Evolutionary conservation across 176 grass and related monocot genomes (phyloP), one percentile per base, ranked within the genome.

Genomic region (Oryza meyeriana): DNA sequence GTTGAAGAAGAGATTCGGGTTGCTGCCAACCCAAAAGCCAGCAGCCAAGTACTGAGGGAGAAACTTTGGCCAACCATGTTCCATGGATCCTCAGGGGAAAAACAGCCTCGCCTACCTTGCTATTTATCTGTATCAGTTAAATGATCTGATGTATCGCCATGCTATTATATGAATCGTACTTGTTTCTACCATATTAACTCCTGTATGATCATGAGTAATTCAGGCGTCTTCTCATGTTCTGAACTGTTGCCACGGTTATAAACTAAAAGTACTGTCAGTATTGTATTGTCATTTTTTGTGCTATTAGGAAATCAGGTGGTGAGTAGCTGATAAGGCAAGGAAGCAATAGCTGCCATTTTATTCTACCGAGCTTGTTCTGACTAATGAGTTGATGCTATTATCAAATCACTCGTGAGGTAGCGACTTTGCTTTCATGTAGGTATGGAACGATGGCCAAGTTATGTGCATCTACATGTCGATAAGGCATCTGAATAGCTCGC

Each of bases 1-100:
- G 20, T 75, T 98, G 81, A 98, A 98, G 86, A 98, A 91, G 81
- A 90, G 92, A 71, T 98, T 98, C 86, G 92, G 90, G 28, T 78
- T 98, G 82, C 88, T 94, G 75, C 95, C 95, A 48, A 94, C 92
- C 25, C 95, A 98, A 67, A 61, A 94, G 77, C 70, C 86, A 62
- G 84, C 90, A 45, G 75, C 34, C 0, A 98, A 95, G 84, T 98
- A 98, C 76, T 95, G 75, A 98, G 50, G 12, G 71, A 52, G 22
- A 12, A 40, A 10, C 57, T 63, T 16, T 41, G 18, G 16, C 8
- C 35, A 35, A 44, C 78, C 70, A 61, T 34, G 45, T 76, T 59
- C 20, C 1, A 66, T 57, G 62, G 8, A 35, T 66, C 57, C 25
- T 66, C 66, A 18, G 38, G 72, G 11, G 30, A 31, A 72, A n/a